phyloP scores from a whole-genome alignment of 208 protist genomes.

The Tritrichomonas musculus region DNA sequence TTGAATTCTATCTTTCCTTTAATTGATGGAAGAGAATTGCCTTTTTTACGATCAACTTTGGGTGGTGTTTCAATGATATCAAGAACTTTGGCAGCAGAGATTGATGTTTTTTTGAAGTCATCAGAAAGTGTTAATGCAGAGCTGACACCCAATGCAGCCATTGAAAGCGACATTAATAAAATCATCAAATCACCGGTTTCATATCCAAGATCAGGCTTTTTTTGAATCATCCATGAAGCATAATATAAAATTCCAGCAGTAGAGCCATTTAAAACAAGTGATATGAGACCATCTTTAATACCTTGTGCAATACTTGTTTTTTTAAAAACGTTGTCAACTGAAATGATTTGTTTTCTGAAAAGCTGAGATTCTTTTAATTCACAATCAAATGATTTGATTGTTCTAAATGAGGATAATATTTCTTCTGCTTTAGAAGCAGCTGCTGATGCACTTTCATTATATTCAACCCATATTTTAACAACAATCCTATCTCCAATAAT shows the following conservation, averaged over 20 bases:
- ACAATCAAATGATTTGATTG: constrained; percentile 13
- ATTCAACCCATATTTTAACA: neutral
- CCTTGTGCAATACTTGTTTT: neutral
- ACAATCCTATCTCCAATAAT: neutral
- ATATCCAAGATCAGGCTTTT: neutral
- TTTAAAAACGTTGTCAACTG: neutral
- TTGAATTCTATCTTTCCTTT: neutral
- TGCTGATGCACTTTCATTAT: neutral
- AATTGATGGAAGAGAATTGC: neutral
- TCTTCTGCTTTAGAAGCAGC: constrained; percentile 12
- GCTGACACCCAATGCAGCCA: neutral
- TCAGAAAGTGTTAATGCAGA: neutral
- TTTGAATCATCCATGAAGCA: neutral
- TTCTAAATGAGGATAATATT: constrained; percentile 16
- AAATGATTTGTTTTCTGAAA: neutral
- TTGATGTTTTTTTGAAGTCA: neutral
- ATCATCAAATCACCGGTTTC: neutral
- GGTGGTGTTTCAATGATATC: neutral
- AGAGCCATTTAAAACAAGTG: neutral
- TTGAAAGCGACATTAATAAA: neutral
- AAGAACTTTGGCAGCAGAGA: neutral
- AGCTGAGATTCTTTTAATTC: neutral
- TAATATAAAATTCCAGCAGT: neutral
- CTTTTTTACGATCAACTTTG: neutral
- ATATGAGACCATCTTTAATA: neutral